These are phyloP conservation scores for Phlyctochytrium bullatum DNA, from an alignment of 192 early-diverging fungal genomes.

Conservation along the genomic window DNA sequence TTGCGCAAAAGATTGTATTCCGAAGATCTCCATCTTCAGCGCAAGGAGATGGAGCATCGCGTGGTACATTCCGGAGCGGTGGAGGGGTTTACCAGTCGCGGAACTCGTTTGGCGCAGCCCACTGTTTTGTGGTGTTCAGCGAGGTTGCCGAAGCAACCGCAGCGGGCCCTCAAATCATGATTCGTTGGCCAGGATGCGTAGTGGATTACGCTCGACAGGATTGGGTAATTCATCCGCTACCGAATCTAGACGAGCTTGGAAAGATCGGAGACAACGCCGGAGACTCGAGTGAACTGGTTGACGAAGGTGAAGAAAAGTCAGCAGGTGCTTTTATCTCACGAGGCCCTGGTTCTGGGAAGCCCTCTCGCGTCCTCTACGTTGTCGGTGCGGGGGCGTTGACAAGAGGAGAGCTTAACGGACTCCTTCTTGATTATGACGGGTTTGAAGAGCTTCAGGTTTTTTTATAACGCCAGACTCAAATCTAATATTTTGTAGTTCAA, in stretches of 20 bases:
- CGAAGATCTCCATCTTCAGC: background rate
- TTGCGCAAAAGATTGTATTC: background rate
- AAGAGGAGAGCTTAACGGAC: background rate
- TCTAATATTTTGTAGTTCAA: background rate
- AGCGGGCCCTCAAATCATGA: background rate
- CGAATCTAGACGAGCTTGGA: no score
- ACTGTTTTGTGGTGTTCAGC: background rate
- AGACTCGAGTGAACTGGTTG: background rate
- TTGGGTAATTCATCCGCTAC: background rate
- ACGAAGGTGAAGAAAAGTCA: background rate
- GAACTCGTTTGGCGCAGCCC: background rate
- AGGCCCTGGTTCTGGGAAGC: background rate
- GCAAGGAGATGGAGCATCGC: no score
- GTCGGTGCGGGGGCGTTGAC: background rate
- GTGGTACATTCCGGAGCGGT: no score
- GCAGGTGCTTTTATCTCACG: no score
- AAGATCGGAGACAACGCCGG: background rate
- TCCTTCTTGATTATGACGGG: background rate
- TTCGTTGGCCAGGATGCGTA: background rate
- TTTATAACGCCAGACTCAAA: background rate
- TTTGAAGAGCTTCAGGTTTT: background rate
- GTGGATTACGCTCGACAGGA: background rate
- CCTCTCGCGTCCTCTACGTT: background rate
- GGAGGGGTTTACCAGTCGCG: no score
- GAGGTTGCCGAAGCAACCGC: background rate